phyloP scores from a whole-genome alignment of 306 rosid genomes.

The Luffa aegyptiaca region DNA sequence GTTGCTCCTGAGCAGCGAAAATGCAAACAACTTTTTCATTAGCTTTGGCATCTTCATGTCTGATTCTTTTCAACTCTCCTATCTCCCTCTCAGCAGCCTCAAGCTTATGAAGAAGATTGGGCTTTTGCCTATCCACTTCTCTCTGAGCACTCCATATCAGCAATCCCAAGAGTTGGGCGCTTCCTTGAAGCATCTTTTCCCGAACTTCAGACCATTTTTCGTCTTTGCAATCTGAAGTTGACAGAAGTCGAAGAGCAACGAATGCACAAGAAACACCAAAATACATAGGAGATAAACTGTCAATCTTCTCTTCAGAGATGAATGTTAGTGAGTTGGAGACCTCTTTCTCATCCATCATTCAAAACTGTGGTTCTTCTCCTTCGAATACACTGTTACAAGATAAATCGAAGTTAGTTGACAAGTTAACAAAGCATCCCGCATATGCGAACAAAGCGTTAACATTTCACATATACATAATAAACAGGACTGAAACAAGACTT shows the following conservation, averaged over 20 bases:
- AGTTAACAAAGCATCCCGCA: slow-evolving; percentile 10
- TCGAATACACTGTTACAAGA: slow-evolving; percentile 16
- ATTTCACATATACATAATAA: not conserved
- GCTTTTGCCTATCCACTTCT: slow-evolving; percentile 25
- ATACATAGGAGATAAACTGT: slow-evolving; percentile 55
- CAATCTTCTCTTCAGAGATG: slow-evolving; percentile 32
- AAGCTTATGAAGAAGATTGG: slow-evolving; percentile 30
- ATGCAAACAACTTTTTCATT: slow-evolving; percentile 92
- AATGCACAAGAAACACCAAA: slow-evolving; percentile 89
- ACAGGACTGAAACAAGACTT: not conserved
- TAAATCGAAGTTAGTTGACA: slow-evolving; percentile 21
- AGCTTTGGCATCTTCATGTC: slow-evolving; percentile 90
- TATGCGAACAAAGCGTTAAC: not conserved
- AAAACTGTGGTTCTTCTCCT: slow-evolving; percentile 19
- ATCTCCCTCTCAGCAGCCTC: slow-evolving; percentile 47
- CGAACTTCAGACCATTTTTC: slow-evolving; percentile 46
- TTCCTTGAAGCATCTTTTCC: slow-evolving; percentile 70
- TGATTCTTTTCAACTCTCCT: slow-evolving; percentile 56
- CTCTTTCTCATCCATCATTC: slow-evolving; percentile 56
- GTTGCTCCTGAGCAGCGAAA: slow-evolving; percentile 84
- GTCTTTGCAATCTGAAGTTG: slow-evolving; percentile 35
- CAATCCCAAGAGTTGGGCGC: slow-evolving; percentile 76
- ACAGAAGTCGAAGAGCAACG: slow-evolving; percentile 53
- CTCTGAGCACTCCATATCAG: slow-evolving; percentile 69
- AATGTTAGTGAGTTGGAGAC: slow-evolving; percentile 19